phyloP scores from a whole-genome alignment of 768 basidiomycete genomes.

The Chlorophyllum brunneum region DNA sequence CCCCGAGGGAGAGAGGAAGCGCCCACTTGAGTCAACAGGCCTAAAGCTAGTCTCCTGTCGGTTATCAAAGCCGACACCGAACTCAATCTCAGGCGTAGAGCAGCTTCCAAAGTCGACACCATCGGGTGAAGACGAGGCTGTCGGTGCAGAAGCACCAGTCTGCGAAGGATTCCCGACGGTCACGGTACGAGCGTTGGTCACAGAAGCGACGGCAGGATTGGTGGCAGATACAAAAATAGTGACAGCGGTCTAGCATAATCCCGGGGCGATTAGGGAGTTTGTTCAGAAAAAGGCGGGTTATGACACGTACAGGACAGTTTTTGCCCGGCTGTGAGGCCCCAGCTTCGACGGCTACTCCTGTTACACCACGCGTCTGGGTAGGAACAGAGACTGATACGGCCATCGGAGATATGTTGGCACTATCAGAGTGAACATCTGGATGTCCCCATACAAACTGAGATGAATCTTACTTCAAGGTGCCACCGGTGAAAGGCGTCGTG shows the following conservation, averaged over 20 bases:
- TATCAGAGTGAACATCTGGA: no score
- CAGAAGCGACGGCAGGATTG: slow-evolving; percentile 22
- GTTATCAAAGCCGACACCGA: slow-evolving; percentile 53
- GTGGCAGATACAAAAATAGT: slow-evolving; percentile 32
- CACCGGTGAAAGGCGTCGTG: slow-evolving; percentile 41
- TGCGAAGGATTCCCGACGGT: slow-evolving; percentile 23
- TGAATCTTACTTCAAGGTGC: background rate
- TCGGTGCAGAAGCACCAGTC: slow-evolving; percentile 17
- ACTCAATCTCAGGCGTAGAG: slow-evolving; percentile 54
- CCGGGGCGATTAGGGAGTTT: no score
- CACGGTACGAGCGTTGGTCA: slow-evolving; percentile 25
- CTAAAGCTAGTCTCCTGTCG: slow-evolving; percentile 58
- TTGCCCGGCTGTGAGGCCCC: background rate
- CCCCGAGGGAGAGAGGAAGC: background rate
- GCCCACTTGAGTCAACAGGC: slow-evolving; percentile 44
- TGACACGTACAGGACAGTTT: slow-evolving; percentile 20
- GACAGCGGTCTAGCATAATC: slow-evolving; percentile 22
- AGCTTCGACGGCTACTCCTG: background rate
- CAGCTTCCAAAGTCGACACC: slow-evolving; percentile 50
- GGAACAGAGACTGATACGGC: background rate
- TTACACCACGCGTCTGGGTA: background rate
- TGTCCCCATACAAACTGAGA: background rate
- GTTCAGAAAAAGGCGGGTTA: background rate
- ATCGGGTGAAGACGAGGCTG: slow-evolving; percentile 17
- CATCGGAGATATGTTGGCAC: no score